A percentile compares a stretch with the other conserved stretches of the same genome.
These are phyloP conservation scores for Dioszegia hungarica DNA, from an alignment of 768 basidiomycete species.

Conservation along the genomic window DNA sequence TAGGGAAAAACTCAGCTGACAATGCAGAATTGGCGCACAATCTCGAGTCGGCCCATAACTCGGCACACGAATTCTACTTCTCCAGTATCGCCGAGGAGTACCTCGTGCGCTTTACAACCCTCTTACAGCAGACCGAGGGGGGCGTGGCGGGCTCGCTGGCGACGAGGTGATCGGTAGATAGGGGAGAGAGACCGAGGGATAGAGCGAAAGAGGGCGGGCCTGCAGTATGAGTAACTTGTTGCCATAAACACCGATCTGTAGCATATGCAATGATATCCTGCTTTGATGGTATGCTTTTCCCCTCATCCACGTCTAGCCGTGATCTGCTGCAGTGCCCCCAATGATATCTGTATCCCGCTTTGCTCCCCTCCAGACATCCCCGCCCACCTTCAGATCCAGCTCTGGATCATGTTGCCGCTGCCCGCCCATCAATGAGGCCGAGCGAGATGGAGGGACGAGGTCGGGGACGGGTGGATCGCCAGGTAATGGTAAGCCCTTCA, in stretches of 20 bases:
- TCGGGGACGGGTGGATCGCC: neutral
- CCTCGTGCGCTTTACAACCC: constrained; percentile 40
- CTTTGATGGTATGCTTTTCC: no score
- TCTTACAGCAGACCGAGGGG: constrained; percentile 4
- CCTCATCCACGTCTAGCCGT: neutral
- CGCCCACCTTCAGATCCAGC: neutral
- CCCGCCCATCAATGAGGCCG: neutral
- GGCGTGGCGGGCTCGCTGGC: no score
- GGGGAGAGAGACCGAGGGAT: no score
- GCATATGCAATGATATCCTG: no score
- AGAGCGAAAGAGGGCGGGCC: no score
- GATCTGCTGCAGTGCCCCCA: neutral
- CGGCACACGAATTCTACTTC: constrained; percentile 91
- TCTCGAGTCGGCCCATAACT: constrained; percentile 60
- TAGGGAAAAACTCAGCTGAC: constrained; percentile 1
- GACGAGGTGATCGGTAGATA: no score
- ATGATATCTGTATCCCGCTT: neutral
- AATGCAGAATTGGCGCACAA: neutral
- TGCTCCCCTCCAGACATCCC: neutral
- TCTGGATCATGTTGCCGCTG: neutral
- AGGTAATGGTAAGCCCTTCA: neutral
- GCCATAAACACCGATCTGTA: no score
- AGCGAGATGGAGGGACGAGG: neutral
- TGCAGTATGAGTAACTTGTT: no score
- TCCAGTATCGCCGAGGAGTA: constrained; percentile 75